Evolutionary conservation across 2,329 filamentous ascomycete species (phyloP), one percentile per base, ranked within the genome.

Genomic region (Nemania abortiva): DNA sequence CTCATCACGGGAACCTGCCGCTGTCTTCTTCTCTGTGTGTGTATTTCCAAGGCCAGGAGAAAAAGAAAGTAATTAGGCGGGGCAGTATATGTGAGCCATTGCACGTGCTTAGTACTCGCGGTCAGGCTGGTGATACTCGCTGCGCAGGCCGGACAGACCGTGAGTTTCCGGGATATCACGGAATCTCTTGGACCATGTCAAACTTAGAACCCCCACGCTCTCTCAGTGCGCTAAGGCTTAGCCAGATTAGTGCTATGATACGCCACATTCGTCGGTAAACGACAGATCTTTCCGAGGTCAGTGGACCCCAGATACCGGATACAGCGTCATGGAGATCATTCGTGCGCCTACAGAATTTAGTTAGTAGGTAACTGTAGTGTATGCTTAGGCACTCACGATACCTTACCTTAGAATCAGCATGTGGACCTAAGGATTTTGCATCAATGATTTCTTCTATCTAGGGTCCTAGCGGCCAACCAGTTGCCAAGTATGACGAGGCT

Each of bases 211-310:
- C 68, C 68, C 68, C 68, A 70, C 68, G 68, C n/a, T n/a, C 52
- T 65, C 55, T 63, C 22, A 37, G 20, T 54, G 27, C 52, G n/a
- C 52, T n/a, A 53, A 60, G 42, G 63, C 66, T 68, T 66, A 63
- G 54, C 65, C 56, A 53, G 22, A 64, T 65, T 62, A 45, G 59
- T 34, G 31, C 45, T 20, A 50, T 53, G 34, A 55, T 57, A 65
- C 34, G 58, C 54, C 55, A 64, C 59, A 49, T 34, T 70, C 20
- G 24, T 69, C 50, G 68, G 56, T 63, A 54, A 57, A 53, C 22
- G 49, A 59, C 63, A 70, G 69, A 70, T 70, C 58, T 69, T 63
- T 57, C 65, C 68, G 56, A 70, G 57, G 55, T 24, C 50, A 56
- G 61, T 68, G 61, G 57, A 4, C 60, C 54, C 60, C 60, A 63